Evolutionary conservation across 2,329 filamentous ascomycete genomes (phyloP), one percentile per base, ranked within the genome.

Genomic region (Cercospora sesami): DNA sequence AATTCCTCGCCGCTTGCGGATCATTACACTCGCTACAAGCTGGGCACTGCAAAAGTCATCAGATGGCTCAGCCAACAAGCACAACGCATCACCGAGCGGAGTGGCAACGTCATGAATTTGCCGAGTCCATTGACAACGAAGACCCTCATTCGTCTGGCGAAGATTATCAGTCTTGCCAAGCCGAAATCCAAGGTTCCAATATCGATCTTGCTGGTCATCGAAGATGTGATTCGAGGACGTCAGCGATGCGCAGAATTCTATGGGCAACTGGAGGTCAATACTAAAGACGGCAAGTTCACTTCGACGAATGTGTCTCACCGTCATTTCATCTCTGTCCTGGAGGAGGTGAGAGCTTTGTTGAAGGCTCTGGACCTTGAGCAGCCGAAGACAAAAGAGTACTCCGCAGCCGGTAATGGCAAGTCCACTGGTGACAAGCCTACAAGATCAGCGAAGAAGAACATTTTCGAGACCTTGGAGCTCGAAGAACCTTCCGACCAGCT

Each of bases 1-100:
- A n/a, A 28, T 30, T 2, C 55, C 30, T 21, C 30, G 16, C 55
- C 28, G 18, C 26, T 59, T 21, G 55, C 55, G n/a, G 28, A 58
- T 33, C 55, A 58, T 28, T 33, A 58, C 55, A 58, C 55, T 18
- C 55, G 55, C 55, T 58, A 58, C 55, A 58, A 58, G 5, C 28
- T 58, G 55, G 55, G 55, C 55, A 58, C 55, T 6, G 30, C 48
- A 1, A 58, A 58, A 16, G 8, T 58, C 14, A 58, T 58, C 14
- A n/a, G 55, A 33, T 58, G 55, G 55, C 55, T 58, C 55, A 58
- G 26, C 18, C 55, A 58, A 8, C 55, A 58, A 58, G 55, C 55
- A 33, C 55, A 58, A 5, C 26, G 28, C 14, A 21, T 58, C 28
- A 31, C 55, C 30, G 55, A 58, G 30, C 55, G 55, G 6, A 31